Percentiles rank a stretch among this genome's conserved stretches.
These are phyloP conservation scores for Hepatocystis sp. DNA, from an alignment of 169 alveolate genomes.

Conservation along the genomic window DNA sequence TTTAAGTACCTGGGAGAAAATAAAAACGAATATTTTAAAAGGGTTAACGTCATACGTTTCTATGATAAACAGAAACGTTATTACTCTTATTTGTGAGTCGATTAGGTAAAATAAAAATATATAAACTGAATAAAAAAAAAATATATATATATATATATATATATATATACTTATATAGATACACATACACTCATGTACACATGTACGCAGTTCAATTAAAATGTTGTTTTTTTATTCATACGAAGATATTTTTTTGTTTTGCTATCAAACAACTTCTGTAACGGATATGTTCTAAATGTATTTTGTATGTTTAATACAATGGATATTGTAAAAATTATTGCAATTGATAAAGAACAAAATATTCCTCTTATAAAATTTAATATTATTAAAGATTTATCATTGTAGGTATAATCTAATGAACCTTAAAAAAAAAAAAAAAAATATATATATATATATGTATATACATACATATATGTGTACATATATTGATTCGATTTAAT, in stretches of 20 bases:
- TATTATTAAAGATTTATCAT: conserved; percentile 52
- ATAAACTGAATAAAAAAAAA: conserved; percentile 31
- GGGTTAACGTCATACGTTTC: conserved; percentile 74
- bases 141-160: background rate
- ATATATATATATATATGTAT: too few species aligned
- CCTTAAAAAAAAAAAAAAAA: conserved; percentile 17
- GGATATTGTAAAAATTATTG: conserved; percentile 49
- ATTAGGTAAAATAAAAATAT: conserved; percentile 59
- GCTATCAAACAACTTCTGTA: conserved; percentile 22
- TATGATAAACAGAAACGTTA: conserved; percentile 68
- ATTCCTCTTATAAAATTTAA: conserved; percentile 58
- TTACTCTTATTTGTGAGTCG: conserved; percentile 70
- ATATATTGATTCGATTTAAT: too few species aligned
- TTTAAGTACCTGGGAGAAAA: conserved; percentile 46
- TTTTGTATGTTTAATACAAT: conserved; percentile 52
- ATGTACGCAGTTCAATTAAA: too few species aligned
- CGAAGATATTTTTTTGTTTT: conserved; percentile 61
- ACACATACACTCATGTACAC: background rate
- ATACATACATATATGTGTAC: too few species aligned
- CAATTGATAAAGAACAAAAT: conserved; percentile 56
- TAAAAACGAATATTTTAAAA: conserved; percentile 67
- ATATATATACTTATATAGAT: background rate
- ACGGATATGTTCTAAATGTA: conserved; percentile 49
- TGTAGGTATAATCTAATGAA: conserved; percentile 48
- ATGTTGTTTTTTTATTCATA: conserved; percentile 1